phyloP scores from a whole-genome alignment of 805 yeast genomes.

The Candida sithepensis region DNA sequence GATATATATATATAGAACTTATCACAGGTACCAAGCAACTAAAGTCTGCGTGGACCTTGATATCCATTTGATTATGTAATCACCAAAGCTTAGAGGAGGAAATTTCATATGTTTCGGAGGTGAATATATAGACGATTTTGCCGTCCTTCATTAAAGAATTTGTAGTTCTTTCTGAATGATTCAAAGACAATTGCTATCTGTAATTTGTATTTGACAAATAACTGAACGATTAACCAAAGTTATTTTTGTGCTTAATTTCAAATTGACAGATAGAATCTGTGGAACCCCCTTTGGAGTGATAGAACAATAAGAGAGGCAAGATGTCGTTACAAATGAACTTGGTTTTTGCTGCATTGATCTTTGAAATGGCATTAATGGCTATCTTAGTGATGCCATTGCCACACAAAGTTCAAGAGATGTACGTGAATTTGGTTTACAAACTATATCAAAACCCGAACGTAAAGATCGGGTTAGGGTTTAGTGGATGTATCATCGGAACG shows the following conservation, averaged over 20 bases:
- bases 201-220: too few relatives aligned
- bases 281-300: too few relatives aligned
- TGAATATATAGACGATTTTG: too few relatives aligned
- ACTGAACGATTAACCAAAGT: not conserved
- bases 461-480: constrained; percentile 40
- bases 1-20: too few relatives aligned
- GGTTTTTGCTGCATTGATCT: constrained; percentile 38
- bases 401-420: constrained; percentile 34
- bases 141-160: too few relatives aligned
- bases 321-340: constrained; percentile 32
- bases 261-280: too few relatives aligned
- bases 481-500: constrained; percentile 36
- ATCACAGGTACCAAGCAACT: too few relatives aligned
- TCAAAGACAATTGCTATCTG: too few relatives aligned
- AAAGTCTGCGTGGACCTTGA: too few relatives aligned
- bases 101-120: not conserved
- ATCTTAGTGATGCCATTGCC: constrained; percentile 50
- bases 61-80: too few relatives aligned
- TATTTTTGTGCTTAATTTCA: too few relatives aligned
- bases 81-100: too few relatives aligned
- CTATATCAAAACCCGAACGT: constrained; percentile 34
- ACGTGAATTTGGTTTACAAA: constrained; percentile 32
- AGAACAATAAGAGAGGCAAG: not conserved
- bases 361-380: constrained; percentile 42
- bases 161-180: not conserved